These are phyloP conservation scores for Gaeumannomyces tritici DNA, from an alignment of 2,329 filamentous ascomycete species.

Conservation along the genomic window DNA sequence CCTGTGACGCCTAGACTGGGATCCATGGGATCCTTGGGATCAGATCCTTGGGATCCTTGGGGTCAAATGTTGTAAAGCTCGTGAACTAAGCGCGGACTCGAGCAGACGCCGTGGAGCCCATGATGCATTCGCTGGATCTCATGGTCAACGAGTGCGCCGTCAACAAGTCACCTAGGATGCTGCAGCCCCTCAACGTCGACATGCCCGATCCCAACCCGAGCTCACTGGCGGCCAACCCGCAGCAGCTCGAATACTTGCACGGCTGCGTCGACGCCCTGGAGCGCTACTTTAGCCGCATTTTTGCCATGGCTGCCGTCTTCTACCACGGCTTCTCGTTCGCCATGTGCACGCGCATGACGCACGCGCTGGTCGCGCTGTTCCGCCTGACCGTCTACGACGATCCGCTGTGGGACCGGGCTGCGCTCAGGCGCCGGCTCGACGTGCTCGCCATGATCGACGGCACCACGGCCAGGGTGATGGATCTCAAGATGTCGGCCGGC, in stretches of 20 bases:
- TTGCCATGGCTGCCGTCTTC: slow-evolving; percentile 16
- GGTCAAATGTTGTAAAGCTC: too few relatives aligned
- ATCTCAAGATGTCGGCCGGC: slow-evolving; percentile 4
- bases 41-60: too few relatives aligned
- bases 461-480: slow-evolving; percentile 11
- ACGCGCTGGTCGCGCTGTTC: slow-evolving; percentile 22
- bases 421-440: slow-evolving; percentile 20
- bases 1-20: too few relatives aligned
- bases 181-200: background rate
- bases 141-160: slow-evolving; percentile 25
- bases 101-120: slow-evolving; percentile 22
- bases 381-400: slow-evolving; percentile 23
- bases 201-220: background rate
- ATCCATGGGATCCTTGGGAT: too few relatives aligned
- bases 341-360: slow-evolving; percentile 22
- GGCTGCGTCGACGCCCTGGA: slow-evolving; percentile 18
- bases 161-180: slow-evolving; percentile 4
- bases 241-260: slow-evolving; percentile 12
- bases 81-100: background rate
- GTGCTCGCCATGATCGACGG: slow-evolving; percentile 19
- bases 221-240: slow-evolving; percentile 6
- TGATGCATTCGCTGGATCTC: slow-evolving; percentile 25
- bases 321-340: slow-evolving; percentile 22
- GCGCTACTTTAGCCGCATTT: slow-evolving; percentile 23
- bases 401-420: slow-evolving; percentile 25